Evolutionary conservation across 1,284 basidiomycete genomes (phyloP).

Genomic region (Pascua guehoae): DNA sequence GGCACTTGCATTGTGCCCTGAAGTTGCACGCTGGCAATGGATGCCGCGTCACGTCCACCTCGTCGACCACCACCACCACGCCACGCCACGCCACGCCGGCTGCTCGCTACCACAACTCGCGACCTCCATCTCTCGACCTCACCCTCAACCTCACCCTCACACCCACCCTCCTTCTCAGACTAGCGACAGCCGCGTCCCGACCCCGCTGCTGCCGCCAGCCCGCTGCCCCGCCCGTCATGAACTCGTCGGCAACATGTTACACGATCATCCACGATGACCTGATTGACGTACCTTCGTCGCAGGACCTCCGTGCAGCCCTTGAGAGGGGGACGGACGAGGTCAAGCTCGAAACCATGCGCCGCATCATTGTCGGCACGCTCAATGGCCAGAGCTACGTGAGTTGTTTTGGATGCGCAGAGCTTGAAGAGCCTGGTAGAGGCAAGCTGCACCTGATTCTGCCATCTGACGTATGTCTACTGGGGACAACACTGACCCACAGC

Average conservation of each 20-base stretch:
- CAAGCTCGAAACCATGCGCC: conserved; percentile 93
- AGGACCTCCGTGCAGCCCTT: conserved; percentile 79
- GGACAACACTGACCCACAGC: conserved; percentile 53
- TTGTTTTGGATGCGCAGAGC: neutral
- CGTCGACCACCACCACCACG: neutral
- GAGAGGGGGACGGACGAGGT: conserved; percentile 93
- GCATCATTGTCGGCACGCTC: conserved; percentile 91
- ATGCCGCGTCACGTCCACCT: neutral
- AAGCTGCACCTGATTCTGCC: neutral
- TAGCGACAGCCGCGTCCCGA: neutral
- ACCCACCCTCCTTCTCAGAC: neutral
- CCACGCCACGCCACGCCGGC: neutral
- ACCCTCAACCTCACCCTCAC: neutral
- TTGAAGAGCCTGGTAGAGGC: neutral
- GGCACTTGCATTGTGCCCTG: too few species aligned
- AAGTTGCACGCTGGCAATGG: neutral
- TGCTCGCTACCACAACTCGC: neutral
- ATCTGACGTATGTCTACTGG: too few species aligned
- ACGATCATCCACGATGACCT: conserved; percentile 77
- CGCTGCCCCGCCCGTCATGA: conserved; percentile 37
- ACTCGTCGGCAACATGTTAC: conserved; percentile 61
- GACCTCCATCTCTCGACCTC: neutral
- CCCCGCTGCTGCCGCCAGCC: conserved; percentile 1
- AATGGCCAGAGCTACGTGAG: conserved; percentile 77
- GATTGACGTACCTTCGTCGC: conserved; percentile 67